Conservation (phyloP, 768 basidiomycete species). For the Mycena alexandri region DNA sequence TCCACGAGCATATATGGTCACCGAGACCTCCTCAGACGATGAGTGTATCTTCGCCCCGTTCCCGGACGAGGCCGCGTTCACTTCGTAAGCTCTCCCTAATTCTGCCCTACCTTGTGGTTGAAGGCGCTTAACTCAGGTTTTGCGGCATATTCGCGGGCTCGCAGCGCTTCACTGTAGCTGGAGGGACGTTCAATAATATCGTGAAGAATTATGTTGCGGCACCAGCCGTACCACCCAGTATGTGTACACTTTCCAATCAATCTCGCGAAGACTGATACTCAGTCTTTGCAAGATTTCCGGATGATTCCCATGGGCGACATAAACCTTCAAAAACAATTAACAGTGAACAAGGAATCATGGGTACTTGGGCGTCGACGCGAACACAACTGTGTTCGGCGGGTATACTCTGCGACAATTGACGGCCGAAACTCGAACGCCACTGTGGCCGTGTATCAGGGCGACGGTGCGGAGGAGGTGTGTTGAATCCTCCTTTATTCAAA, state of each 20-base stretch:
- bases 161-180: not conserved
- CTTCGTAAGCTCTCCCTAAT: too few relatives aligned
- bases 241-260: too few relatives aligned
- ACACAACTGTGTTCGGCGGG: not conserved
- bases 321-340: not conserved
- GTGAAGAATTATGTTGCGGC: not conserved
- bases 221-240: too few relatives aligned
- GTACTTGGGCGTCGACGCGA: too few relatives aligned
- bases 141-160: slow-evolving; percentile 7
- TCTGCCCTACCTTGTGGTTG: too few relatives aligned
- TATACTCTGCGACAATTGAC: slow-evolving; percentile 3
- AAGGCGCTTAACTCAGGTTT: too few relatives aligned
- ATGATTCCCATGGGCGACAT: slow-evolving; percentile 7
- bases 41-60: too few relatives aligned
- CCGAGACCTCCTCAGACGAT: too few relatives aligned
- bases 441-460: slow-evolving; percentile 12
- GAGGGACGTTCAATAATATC: not conserved
- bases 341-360: not conserved
- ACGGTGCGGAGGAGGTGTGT: slow-evolving; percentile 10
- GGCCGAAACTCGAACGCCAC: not conserved
- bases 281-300: not conserved
- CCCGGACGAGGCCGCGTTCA: too few relatives aligned
- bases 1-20: too few relatives aligned
- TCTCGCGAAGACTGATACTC: too few relatives aligned
- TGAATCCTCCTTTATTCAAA: not conserved